Base-by-base conservation (phyloP, 345 rosid genomes). In the Populus alba region DNA sequence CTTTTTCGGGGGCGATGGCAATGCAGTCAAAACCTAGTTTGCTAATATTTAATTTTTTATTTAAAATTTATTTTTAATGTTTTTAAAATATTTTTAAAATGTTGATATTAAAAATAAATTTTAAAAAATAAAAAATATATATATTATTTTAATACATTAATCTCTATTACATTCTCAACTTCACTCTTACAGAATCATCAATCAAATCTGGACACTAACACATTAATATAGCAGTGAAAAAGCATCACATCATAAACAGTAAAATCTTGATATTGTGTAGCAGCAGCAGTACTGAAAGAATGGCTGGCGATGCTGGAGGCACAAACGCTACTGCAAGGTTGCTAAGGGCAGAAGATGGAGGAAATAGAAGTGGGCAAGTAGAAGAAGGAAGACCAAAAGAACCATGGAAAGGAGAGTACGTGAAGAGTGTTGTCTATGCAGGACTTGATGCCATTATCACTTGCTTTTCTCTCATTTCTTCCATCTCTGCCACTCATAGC, bases 361-460 rank as follows among this genome's bases (percentile, higher is more conserved):
- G 35, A 7, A 43, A 43, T 18, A 49, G 55, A n/a, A 62, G 49
- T 31, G 75, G 8, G 38, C 25, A 61, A 27, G 18, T 23, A 35
- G 66, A 37, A 70, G 25, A 6, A 8, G 59, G n/a, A 15, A 77
- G 83, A 75, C 85, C 88, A 8, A 83, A 49, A 45, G 83, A 80
- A 73, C 79, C 85, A 8, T 85, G 85, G 85, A 85, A 79, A 57
- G 85, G 87, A 65, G 85, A 77, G 81, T 68, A 71, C 8, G 86
- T 83, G 76, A 83, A 79, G 77, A 87, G 85, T 76, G 41, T 85
- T 1, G 85, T 85, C 53, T 85, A 85, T 39, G 84, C 81, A 17
- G 90, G 88, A 3, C 85, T 81, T 61, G 85, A 85, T 4, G 88
- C 87, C 79, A 85, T 83, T 53, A 75, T 85, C 78, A 83, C 86